Percentiles rank a stretch among this genome's conserved stretches.
phyloP scores from a whole-genome alignment of 441 rosid genomes.

The Eruca vesicaria region DNA sequence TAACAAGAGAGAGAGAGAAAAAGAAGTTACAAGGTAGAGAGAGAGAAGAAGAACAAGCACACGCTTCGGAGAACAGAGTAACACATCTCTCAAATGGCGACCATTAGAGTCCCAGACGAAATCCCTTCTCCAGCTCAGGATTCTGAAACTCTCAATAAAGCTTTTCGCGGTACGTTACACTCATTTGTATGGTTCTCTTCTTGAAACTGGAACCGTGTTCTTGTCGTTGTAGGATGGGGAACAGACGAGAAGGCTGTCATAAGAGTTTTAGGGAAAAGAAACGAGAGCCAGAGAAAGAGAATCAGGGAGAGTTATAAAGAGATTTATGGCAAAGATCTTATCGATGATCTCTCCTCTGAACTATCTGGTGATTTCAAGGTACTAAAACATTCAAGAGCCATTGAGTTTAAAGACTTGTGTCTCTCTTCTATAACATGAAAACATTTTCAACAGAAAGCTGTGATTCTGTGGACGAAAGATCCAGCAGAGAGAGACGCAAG shows the following conservation, averaged over 20 bases:
- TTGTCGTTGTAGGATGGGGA: constrained; percentile 50
- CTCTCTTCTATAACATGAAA: neutral
- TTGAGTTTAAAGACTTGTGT: neutral
- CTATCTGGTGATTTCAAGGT: constrained; percentile 73
- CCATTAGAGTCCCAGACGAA: constrained; percentile 57
- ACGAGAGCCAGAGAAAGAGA: constrained; percentile 63
- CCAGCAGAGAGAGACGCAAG: constrained; percentile 88
- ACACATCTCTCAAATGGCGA: constrained; percentile 43
- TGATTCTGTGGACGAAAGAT: constrained; percentile 66
- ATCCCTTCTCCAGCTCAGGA: constrained; percentile 78
- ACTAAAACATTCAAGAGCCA: neutral
- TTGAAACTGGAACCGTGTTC: neutral
- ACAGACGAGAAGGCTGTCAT: constrained; percentile 70
- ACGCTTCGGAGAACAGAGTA: neutral
- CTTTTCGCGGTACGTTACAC: constrained; percentile 57
- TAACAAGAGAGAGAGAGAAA: neutral
- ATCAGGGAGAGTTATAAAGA: constrained; percentile 64
- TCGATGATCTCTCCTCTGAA: constrained; percentile 57
- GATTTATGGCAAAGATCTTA: constrained; percentile 59
- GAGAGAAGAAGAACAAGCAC: neutral
- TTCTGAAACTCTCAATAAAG: constrained; percentile 50
- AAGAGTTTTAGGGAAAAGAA: constrained; percentile 63
- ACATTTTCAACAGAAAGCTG: constrained; percentile 58
- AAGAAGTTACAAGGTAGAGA: neutral
- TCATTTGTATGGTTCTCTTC: neutral